Evolutionary conservation across 768 basidiomycete genomes (phyloP).

Genomic region (Panaeolus cyanescens): DNA sequence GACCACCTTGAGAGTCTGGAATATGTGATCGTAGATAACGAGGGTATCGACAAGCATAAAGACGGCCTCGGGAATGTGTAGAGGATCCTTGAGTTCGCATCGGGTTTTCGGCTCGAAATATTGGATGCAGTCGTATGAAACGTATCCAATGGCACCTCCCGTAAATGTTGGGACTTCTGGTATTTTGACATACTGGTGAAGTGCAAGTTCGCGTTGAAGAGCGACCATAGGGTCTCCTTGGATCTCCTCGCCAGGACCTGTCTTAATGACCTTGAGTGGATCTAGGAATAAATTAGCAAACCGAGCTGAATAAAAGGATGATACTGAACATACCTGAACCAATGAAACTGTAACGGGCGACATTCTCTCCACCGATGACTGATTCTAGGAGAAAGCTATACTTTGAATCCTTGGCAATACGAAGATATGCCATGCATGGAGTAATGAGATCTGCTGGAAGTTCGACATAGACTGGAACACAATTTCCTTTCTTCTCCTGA

Average conservation of each 20-base stretch:
- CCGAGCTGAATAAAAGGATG: neutral
- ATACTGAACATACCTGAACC: slow-evolving; percentile 71
- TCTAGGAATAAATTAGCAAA: slow-evolving; percentile 47
- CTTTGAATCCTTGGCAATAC: slow-evolving; percentile 88
- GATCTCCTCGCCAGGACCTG: slow-evolving; percentile 81
- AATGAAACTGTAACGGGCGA: slow-evolving; percentile 95
- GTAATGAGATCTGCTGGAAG: slow-evolving; percentile 96
- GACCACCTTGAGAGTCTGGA: slow-evolving; percentile 92
- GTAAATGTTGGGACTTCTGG: slow-evolving; percentile 94
- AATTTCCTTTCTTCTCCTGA: slow-evolving; percentile 85
- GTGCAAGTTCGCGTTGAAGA: slow-evolving; percentile 82
- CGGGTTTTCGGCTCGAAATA: slow-evolving; percentile 96
- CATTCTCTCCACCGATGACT: slow-evolving; percentile 85
- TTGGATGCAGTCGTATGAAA: slow-evolving; percentile 94
- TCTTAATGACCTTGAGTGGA: slow-evolving; percentile 89
- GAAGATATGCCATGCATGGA: slow-evolving; percentile 95
- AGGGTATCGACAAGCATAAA: slow-evolving; percentile 98
- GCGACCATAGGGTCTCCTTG: slow-evolving; percentile 85
- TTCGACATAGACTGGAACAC: slow-evolving; percentile 89
- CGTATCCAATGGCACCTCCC: slow-evolving; percentile 97
- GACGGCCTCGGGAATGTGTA: slow-evolving; percentile 91
- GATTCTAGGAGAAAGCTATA: slow-evolving; percentile 97
- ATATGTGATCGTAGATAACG: slow-evolving; percentile 96
- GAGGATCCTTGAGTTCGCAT: slow-evolving; percentile 68
- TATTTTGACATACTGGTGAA: slow-evolving; percentile 89